These are phyloP conservation scores for Fragosphaeria purpurea DNA, from an alignment of 2,329 filamentous ascomycete genomes.

Conservation along the genomic window DNA sequence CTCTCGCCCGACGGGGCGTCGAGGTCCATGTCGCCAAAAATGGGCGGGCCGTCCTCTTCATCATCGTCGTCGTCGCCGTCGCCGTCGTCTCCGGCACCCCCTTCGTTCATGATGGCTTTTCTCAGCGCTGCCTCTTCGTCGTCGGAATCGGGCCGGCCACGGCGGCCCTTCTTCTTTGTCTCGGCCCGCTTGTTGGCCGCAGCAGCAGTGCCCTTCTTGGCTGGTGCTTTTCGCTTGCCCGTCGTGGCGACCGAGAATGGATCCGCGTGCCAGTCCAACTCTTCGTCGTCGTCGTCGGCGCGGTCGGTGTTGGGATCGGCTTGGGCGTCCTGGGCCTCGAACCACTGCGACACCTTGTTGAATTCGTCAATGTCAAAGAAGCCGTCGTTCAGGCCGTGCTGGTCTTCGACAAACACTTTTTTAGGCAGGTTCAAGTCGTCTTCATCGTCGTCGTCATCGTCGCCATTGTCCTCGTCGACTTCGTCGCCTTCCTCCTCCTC, in stretches of 20 bases:
- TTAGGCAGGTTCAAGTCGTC: slow-evolving; percentile 37
- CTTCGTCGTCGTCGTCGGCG: slow-evolving; percentile 71
- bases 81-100: not conserved
- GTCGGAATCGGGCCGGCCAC: slow-evolving; percentile 3
- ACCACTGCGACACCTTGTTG: slow-evolving; percentile 83
- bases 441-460: slow-evolving; percentile 36
- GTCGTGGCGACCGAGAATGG: slow-evolving; percentile 41
- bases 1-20: slow-evolving; percentile 61
- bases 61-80: slow-evolving; percentile 37
- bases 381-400: slow-evolving; percentile 83
- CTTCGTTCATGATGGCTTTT: too few relatives aligned
- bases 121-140: slow-evolving; percentile 11
- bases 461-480: slow-evolving; percentile 22
- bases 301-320: slow-evolving; percentile 66
- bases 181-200: too few relatives aligned
- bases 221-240: slow-evolving; percentile 19
- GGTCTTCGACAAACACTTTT: slow-evolving; percentile 58
- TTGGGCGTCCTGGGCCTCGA: slow-evolving; percentile 74
- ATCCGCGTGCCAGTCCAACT: slow-evolving; percentile 73
- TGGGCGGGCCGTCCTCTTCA: slow-evolving; percentile 68
- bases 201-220: slow-evolving; percentile 6
- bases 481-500: slow-evolving; percentile 24
- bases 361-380: slow-evolving; percentile 98
- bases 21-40: slow-evolving; percentile 70
- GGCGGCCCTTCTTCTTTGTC: slow-evolving; percentile 12